Base-by-base conservation (phyloP, 2,329 filamentous ascomycete species). In the Claviceps sp. region DNA sequence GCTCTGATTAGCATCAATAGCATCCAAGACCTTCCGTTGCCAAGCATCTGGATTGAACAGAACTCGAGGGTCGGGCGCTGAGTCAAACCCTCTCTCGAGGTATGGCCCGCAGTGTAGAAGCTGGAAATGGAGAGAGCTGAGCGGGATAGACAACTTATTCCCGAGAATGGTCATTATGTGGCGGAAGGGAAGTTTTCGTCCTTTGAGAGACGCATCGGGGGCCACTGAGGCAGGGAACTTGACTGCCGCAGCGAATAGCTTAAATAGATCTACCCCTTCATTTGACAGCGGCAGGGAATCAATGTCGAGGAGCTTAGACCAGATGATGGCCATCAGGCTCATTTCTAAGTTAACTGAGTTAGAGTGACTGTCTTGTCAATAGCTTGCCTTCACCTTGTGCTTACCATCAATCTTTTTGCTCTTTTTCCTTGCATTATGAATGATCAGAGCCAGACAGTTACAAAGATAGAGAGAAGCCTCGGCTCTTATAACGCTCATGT, bases 1-100 rank as follows among this genome's bases (percentile, higher is more conserved):
- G 58, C 84, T 88, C 56, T 81, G 77, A 51, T 85, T 72, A 0
- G 73, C 74, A 62, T 91, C 86, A 40, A 90, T 82, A 41, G 79
- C 77, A 56, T 91, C 84, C 0, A 91, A 72, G 0, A 90, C 85
- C 40, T 79, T 72, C 52, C 83, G 71, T 65, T 91, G 86, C 86
- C 86, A 91, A 3, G 76, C 78, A 68, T 91, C 86, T 1, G 86
- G 86, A 4, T 82, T 68, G 61, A 91, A 91, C 1, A 69, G 64
- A 0, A 88, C 85, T 54, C 86, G 77, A n/a, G 71, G 56, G 62
- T 90, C 86, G 0, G 79, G 75, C 13, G 70, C 71, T 0, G 85
- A 82, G 59, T 86, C 82, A 59, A 88, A 84, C 57, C 76, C 81
- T n/a, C 85, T 74, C 59, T 89, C 85, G 65, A 90, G 75, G 60